phyloP scores from a whole-genome alignment of 2,329 filamentous ascomycete species.

The Amylocarpus encephaloides region DNA sequence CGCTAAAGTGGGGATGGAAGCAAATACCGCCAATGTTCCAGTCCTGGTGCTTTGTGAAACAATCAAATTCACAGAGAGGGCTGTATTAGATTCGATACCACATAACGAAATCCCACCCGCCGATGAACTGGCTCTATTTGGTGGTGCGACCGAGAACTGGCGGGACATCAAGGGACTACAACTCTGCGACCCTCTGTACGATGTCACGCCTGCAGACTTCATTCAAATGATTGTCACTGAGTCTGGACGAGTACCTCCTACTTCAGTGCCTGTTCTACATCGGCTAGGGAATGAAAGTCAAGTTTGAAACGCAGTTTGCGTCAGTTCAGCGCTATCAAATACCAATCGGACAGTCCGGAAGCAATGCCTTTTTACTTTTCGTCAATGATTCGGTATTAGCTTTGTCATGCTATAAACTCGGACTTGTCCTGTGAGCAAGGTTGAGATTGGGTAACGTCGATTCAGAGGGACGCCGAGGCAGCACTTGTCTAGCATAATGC shows the following conservation, averaged over 20 bases:
- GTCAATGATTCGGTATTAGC: no score
- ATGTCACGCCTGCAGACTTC: slow-evolving; percentile 82
- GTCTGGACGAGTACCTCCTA: slow-evolving; percentile 78
- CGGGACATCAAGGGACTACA: slow-evolving; percentile 53
- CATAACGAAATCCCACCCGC: slow-evolving; percentile 85
- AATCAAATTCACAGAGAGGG: slow-evolving; percentile 88
- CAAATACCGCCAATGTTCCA: slow-evolving; percentile 66
- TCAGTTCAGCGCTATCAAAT: not conserved
- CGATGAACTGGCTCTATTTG: slow-evolving; percentile 48
- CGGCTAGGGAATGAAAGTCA: slow-evolving; percentile 43
- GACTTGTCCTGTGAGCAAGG: no score
- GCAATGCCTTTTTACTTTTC: no score
- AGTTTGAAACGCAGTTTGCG: not conserved
- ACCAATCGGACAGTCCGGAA: not conserved
- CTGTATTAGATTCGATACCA: slow-evolving; percentile 86
- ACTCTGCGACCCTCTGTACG: slow-evolving; percentile 74
- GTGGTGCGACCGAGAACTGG: slow-evolving; percentile 44
- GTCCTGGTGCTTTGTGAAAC: slow-evolving; percentile 90
- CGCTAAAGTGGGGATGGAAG: slow-evolving; percentile 77
- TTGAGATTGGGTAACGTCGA: no score
- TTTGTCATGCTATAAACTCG: no score
- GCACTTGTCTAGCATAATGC: no score
- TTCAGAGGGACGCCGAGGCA: no score
- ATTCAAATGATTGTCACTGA: slow-evolving; percentile 89
- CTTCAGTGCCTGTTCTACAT: slow-evolving; percentile 73